These are phyloP conservation scores for Iodosphaeria phyllophila DNA, from an alignment of 2,329 filamentous ascomycete genomes.

Conservation along the genomic window DNA sequence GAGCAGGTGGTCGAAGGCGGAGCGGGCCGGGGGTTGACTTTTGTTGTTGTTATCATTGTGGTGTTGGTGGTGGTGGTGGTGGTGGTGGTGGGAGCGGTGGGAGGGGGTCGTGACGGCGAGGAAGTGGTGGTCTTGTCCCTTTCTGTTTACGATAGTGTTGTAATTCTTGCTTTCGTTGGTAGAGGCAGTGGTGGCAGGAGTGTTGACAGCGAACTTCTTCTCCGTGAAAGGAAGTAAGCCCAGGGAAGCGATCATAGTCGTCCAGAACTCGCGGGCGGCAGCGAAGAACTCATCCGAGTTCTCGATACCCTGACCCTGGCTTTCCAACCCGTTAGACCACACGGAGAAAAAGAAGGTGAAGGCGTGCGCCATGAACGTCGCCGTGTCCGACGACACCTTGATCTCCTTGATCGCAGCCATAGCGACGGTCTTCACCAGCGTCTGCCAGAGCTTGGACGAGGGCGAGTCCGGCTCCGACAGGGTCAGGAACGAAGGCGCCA, in stretches of 20 bases:
- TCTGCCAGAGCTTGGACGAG: slow-evolving; percentile 35
- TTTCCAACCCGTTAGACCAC: slow-evolving; percentile 42
- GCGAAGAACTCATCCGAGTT: slow-evolving; percentile 31
- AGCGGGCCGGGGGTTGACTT: slow-evolving; percentile 28
- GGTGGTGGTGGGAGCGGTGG: slow-evolving; percentile 32
- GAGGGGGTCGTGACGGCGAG: slow-evolving; percentile 49
- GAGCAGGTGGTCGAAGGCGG: slow-evolving; percentile 48
- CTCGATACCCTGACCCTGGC: slow-evolving; percentile 30
- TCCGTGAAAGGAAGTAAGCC: slow-evolving; percentile 45
- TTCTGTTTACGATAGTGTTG: no score
- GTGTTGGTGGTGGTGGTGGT: no score
- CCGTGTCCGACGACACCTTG: slow-evolving; percentile 69
- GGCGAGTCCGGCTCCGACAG: slow-evolving; percentile 40
- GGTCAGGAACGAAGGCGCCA: slow-evolving; percentile 42
- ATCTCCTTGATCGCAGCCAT: slow-evolving; percentile 69
- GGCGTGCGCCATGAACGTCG: slow-evolving; percentile 56
- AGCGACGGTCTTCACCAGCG: slow-evolving; percentile 42
- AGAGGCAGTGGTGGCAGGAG: slow-evolving; percentile 40
- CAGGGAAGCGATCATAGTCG: slow-evolving; percentile 28
- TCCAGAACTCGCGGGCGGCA: slow-evolving; percentile 30
- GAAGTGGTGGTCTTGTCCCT: slow-evolving; percentile 37
- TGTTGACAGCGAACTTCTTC: slow-evolving; percentile 35
- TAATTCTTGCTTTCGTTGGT: no score
- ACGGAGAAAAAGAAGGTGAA: slow-evolving; percentile 50
- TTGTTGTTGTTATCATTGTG: no score